These are phyloP conservation scores for Phanerochaete sordida DNA, from an alignment of 768 basidiomycete species.

Conservation along the genomic window DNA sequence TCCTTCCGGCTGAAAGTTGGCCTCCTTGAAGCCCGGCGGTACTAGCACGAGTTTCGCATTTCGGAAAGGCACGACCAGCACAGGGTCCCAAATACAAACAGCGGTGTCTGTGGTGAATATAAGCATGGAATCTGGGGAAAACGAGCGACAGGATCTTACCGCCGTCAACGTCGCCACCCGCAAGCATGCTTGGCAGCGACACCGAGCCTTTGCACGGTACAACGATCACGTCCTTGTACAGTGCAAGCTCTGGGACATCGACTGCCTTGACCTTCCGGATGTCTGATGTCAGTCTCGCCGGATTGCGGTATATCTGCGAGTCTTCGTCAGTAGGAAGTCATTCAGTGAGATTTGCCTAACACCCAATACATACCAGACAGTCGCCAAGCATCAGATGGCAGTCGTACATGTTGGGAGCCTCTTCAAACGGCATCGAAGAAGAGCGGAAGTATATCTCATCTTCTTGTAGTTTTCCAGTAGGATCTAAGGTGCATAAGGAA, in stretches of 20 bases:
- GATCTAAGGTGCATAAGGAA: slow-evolving; percentile 42
- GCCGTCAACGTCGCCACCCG: slow-evolving; percentile 80
- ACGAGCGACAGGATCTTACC: slow-evolving; percentile 37
- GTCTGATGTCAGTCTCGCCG: slow-evolving; percentile 68
- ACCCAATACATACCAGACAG: slow-evolving; percentile 50
- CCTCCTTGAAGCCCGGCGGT: slow-evolving; percentile 36
- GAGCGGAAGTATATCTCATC: slow-evolving; percentile 59
- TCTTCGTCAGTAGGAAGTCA: neutral
- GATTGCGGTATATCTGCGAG: slow-evolving; percentile 50
- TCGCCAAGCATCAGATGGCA: slow-evolving; percentile 49
- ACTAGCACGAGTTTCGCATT: slow-evolving; percentile 39
- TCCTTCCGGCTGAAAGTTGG: slow-evolving; percentile 49
- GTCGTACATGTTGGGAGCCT: slow-evolving; percentile 30
- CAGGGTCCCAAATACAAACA: slow-evolving; percentile 25
- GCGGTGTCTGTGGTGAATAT: slow-evolving; percentile 17
- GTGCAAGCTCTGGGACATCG: slow-evolving; percentile 40
- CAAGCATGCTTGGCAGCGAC: slow-evolving; percentile 63
- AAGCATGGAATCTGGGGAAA: neutral
- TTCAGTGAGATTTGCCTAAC: neutral
- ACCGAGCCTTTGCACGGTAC: slow-evolving; percentile 47
- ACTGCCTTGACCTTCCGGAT: slow-evolving; percentile 66
- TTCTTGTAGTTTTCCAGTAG: slow-evolving; percentile 55
- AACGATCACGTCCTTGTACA: slow-evolving; percentile 57
- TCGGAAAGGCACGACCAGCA: slow-evolving; percentile 48
- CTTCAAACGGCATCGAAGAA: slow-evolving; percentile 28